phyloP scores from a whole-genome alignment of 1,139 yeast species.

The Ogataea hybrid region DNA sequence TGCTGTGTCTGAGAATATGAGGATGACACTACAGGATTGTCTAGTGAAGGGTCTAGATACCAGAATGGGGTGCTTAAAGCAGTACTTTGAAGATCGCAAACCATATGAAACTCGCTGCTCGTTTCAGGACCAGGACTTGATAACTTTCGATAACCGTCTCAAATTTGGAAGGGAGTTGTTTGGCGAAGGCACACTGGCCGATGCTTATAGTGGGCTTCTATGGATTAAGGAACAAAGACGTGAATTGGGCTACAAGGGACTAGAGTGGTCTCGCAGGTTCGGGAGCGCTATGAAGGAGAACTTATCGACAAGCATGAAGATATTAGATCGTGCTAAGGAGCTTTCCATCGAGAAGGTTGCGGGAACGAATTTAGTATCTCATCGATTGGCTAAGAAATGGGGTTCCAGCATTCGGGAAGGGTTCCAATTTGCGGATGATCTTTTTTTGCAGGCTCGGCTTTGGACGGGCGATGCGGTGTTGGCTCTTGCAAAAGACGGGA shows the following conservation, averaged over 20 bases:
- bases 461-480: no score
- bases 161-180: neutral
- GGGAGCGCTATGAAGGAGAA: neutral
- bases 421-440: no score
- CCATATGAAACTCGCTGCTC: slow-evolving; percentile 11
- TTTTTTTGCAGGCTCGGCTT: no score
- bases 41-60: slow-evolving; percentile 3
- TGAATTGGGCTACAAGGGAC: neutral
- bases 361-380: no score
- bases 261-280: slow-evolving; percentile 5
- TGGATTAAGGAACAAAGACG: neutral
- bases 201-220: neutral
- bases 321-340: no score
- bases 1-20: slow-evolving; percentile 2
- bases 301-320: neutral
- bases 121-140: slow-evolving; percentile 9
- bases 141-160: slow-evolving; percentile 1
- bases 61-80: slow-evolving; percentile 11
- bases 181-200: neutral
- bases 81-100: slow-evolving; percentile 8
- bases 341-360: no score
- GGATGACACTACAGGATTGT: slow-evolving; percentile 9
- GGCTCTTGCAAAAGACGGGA: no score
- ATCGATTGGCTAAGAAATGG: no score
- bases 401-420: no score